These are phyloP conservation scores for Alternaria alternata DNA, from an alignment of 2,329 filamentous ascomycete genomes.

Conservation along the genomic window DNA sequence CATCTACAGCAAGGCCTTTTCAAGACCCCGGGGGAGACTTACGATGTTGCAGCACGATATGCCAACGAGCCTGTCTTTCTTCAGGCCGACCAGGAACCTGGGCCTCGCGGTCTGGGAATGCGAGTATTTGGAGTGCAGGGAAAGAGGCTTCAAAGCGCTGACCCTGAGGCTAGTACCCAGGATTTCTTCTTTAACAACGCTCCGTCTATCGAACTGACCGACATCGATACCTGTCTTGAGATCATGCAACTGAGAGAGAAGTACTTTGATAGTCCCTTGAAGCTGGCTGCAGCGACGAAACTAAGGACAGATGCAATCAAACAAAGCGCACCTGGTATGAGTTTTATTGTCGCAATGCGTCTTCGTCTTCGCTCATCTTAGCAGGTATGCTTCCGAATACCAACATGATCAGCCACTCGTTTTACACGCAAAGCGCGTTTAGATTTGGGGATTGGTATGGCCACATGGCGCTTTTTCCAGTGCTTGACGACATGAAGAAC, in stretches of 20 bases:
- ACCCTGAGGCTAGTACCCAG: conserved; percentile 26
- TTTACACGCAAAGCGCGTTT: conserved; percentile 44
- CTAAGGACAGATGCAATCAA: conserved; percentile 40
- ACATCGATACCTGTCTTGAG: conserved; percentile 43
- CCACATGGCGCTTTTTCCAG: conserved; percentile 40
- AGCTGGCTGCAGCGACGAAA: not conserved
- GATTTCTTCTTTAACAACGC: conserved; percentile 48
- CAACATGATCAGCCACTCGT: conserved; percentile 48
- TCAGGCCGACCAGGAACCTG: conserved; percentile 47
- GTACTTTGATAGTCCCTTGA: conserved; percentile 30
- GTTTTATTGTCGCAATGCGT: conserved; percentile 7
- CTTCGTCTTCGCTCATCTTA: not conserved
- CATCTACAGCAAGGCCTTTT: conserved; percentile 51
- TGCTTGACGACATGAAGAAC: conserved; percentile 29
- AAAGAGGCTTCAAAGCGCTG: conserved; percentile 26
- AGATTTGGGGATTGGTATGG: conserved; percentile 41
- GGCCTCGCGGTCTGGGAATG: conserved; percentile 25
- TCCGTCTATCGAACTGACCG: conserved; percentile 42
- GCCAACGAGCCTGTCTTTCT: conserved; percentile 49
- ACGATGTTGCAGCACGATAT: conserved; percentile 50
- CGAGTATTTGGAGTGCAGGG: conserved; percentile 49
- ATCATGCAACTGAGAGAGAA: conserved; percentile 43
- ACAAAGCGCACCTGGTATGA: conserved; percentile 37
- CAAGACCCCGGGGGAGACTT: conserved; percentile 38
- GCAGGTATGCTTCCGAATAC: conserved; percentile 35